phyloP scores from a whole-genome alignment of 2,329 filamentous ascomycete species.

The Fusarium napiforme region DNA sequence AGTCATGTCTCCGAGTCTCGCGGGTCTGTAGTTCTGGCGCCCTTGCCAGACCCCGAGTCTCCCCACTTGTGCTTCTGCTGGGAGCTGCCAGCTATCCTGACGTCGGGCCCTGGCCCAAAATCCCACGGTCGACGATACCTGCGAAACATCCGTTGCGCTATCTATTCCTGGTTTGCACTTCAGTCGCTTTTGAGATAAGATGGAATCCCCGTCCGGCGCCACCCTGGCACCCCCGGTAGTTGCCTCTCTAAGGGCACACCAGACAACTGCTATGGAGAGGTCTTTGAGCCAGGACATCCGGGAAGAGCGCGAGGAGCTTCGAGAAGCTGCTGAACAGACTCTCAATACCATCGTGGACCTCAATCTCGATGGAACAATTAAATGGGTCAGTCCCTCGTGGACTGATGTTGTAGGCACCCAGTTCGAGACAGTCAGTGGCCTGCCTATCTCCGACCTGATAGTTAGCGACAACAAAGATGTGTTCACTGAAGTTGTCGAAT shows the following conservation, averaged over 20 bases:
- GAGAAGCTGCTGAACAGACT: conserved; percentile 95
- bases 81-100: conserved; percentile 25
- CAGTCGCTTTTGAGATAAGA: conserved; percentile 22
- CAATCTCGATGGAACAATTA: conserved; percentile 87
- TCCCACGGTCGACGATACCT: conserved; percentile 26
- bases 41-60: conserved; percentile 56
- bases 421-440: conserved; percentile 77
- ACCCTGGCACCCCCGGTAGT: conserved; percentile 64
- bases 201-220: conserved; percentile 54
- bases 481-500: conserved; percentile 86
- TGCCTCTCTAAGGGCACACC: conserved; percentile 61
- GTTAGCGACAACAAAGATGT: conserved; percentile 79
- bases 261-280: conserved; percentile 66
- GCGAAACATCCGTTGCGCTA: conserved; percentile 30
- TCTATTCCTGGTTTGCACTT: conserved; percentile 2
- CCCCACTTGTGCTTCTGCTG: conserved; percentile 39
- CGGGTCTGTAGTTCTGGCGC: conserved; percentile 60
- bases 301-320: conserved; percentile 91
- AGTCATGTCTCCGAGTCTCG: conserved; percentile 60
- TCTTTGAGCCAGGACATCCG: conserved; percentile 89
- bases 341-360: conserved; percentile 96
- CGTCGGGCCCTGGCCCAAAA: conserved; percentile 28
- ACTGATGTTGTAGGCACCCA: conserved; percentile 87
- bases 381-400: conserved; percentile 98
- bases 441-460: conserved; percentile 82